Evolutionary conservation across 306 rosid species (phyloP), one percentile per base, ranked within the genome.

Genomic region (Coriaria nepalensis): DNA sequence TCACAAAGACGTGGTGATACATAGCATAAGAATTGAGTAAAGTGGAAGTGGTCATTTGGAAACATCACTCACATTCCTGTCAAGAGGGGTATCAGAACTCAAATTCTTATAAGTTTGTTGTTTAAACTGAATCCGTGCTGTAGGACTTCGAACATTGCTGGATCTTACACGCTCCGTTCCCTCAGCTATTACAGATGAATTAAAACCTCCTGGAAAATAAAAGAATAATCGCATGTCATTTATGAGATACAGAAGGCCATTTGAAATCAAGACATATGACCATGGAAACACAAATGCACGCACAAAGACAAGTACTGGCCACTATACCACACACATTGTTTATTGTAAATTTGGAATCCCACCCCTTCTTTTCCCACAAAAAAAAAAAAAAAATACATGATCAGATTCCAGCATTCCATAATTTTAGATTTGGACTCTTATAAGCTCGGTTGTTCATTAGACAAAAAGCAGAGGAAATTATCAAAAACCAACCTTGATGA

Each of bases 91-190:
- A 32, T 69, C 75, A 53, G 75, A 65, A 61, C 54, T 66, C 67
- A 77, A 54, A 62, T 77, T 81, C 78, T 63, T 77, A 42, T 56
- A 55, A 2, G 35, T 73, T 53, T 90, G 78, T 46, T 79, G 64
- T 45, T 87, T 87, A 55, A 77, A 87, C 56, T 87, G 92, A 78
- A 79, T 63, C 65, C 73, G 80, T 50, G 75, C 74, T 36, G 82
- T 81, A 34, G 82, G 62, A 56, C 78, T 80, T 15, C 68, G 65
- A 55, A 69, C 60, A 61, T 74, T 70, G 61, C 79, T 72, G 32
- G 87, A 55, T 62, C 76, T 73, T 46, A 73, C 47, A 53, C 69
- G 80, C 48, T 77, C 94, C 4, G 80, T 64, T 49, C 61, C 72
- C 67, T 82, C 84, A 47, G 75, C 66, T 46, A 78, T 43, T 62